Evolutionary conservation across 1,284 basidiomycete species (phyloP).

Genomic region (Heliocybe sulcata): DNA sequence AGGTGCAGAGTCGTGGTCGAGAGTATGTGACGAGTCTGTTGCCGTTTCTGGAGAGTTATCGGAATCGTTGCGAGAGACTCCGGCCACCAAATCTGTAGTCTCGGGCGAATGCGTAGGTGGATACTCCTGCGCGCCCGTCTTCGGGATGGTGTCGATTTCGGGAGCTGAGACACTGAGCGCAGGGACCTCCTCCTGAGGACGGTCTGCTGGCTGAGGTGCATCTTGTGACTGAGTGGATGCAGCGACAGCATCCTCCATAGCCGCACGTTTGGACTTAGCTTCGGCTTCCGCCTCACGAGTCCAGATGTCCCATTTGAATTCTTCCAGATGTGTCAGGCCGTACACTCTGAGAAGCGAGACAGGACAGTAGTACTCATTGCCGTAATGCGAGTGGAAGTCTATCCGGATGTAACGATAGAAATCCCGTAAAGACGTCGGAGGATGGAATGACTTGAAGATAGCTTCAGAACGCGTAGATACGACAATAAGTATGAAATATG

Average conservation of each 20-base stretch:
- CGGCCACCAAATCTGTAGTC: neutral
- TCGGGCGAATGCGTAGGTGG: neutral
- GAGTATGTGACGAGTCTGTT: neutral
- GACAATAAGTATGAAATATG: neutral
- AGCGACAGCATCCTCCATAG: constrained; percentile 14
- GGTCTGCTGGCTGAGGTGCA: constrained; percentile 11
- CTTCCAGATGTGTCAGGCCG: constrained; percentile 94
- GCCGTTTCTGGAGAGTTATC: neutral
- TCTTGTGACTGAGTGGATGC: constrained; percentile 13
- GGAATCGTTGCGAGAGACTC: neutral
- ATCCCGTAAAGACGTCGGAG: constrained; percentile 56
- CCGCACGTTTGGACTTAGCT: neutral
- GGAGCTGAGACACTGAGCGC: neutral
- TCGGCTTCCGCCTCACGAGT: constrained; percentile 14
- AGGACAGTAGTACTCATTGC: constrained; percentile 95
- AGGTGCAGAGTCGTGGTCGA: neutral
- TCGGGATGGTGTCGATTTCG: neutral
- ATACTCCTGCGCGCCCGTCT: neutral
- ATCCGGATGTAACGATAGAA: constrained; percentile 94
- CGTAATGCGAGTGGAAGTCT: constrained; percentile 92
- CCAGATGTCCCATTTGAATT: constrained; percentile 89
- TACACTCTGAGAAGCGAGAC: constrained; percentile 91
- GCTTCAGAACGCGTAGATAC: neutral
- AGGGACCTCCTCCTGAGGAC: constrained; percentile 2
- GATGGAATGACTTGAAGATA: constrained; percentile 63